Percentiles rank a stretch among this genome's conserved stretches.
Evolutionary conservation across 805 yeast species (phyloP).

Genomic region (Suhomyces sp.): DNA sequence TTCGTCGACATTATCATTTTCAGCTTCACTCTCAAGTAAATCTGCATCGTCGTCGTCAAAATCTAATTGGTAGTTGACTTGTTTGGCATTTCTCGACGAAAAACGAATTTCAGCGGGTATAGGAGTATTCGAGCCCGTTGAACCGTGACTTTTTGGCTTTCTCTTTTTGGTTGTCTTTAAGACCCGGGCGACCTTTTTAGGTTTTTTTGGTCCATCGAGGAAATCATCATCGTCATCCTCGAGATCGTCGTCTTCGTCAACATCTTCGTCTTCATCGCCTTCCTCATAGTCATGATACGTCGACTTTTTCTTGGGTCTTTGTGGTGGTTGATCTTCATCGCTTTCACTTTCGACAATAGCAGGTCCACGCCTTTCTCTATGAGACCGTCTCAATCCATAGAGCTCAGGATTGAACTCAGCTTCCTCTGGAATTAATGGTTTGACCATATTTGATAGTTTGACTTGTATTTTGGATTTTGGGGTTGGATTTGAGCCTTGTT

Average conservation of each 20-base stretch:
- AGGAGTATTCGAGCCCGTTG: conserved; percentile 2
- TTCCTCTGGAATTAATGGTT: conserved; percentile 46
- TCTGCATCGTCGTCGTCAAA: conserved; percentile 62
- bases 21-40: conserved; percentile 47
- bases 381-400: conserved; percentile 80
- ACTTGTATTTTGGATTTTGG: too few species aligned
- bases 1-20: conserved; percentile 20
- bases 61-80: conserved; percentile 78
- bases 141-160: conserved; percentile 6
- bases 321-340: conserved; percentile 29
- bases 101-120: conserved; percentile 61
- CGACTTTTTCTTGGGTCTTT: conserved; percentile 13
- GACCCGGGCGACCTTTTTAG: conserved; percentile 12
- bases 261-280: conserved; percentile 16
- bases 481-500: too few species aligned
- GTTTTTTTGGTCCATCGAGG: conserved; percentile 22
- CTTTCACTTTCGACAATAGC: conserved; percentile 35
- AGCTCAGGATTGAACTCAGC: conserved; percentile 71
- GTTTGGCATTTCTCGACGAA: conserved; percentile 65
- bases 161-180: background rate
- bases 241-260: conserved; percentile 20
- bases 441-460: too few species aligned
- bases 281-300: conserved; percentile 18
- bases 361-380: conserved; percentile 51
- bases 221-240: conserved; percentile 22